Percentiles rank a stretch among this genome's conserved stretches.
Evolutionary conservation across 2,329 filamentous ascomycete species (phyloP).

Genomic region (Fusarium humuli): DNA sequence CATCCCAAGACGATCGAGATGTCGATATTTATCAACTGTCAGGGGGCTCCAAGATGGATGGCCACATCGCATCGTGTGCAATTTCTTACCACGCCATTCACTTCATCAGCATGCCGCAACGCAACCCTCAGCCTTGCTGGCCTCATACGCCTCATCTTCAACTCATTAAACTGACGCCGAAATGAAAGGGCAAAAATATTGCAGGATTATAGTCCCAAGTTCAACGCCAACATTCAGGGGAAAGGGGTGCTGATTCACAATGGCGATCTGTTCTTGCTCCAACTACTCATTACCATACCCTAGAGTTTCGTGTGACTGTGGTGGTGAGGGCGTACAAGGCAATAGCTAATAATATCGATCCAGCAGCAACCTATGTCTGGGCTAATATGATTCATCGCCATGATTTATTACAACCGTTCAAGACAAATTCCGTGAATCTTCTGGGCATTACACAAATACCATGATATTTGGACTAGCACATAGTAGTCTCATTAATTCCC

Average conservation of each 20-base stretch:
- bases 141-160: slow-evolving; percentile 24
- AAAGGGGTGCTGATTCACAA: not conserved
- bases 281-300: not conserved
- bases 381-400: not conserved
- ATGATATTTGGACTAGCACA: not conserved
- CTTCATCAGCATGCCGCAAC: slow-evolving; percentile 18
- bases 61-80: slow-evolving; percentile 9
- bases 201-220: not conserved
- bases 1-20: slow-evolving; percentile 34
- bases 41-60: slow-evolving; percentile 12
- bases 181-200: not conserved
- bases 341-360: not conserved
- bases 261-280: not conserved
- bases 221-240: not conserved
- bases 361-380: not conserved
- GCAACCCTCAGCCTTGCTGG: slow-evolving; percentile 21
- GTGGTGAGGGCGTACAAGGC: not conserved
- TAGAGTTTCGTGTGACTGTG: not conserved
- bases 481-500: not conserved
- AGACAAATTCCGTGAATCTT: not conserved
- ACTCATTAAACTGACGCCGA: not conserved
- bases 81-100: slow-evolving; percentile 28
- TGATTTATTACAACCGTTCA: not conserved
- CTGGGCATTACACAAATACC: not conserved
- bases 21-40: slow-evolving; percentile 3